Evolutionary conservation across 2,329 filamentous ascomycete genomes (phyloP).

Genomic region (Stagonosporopsis chrysanthemi): DNA sequence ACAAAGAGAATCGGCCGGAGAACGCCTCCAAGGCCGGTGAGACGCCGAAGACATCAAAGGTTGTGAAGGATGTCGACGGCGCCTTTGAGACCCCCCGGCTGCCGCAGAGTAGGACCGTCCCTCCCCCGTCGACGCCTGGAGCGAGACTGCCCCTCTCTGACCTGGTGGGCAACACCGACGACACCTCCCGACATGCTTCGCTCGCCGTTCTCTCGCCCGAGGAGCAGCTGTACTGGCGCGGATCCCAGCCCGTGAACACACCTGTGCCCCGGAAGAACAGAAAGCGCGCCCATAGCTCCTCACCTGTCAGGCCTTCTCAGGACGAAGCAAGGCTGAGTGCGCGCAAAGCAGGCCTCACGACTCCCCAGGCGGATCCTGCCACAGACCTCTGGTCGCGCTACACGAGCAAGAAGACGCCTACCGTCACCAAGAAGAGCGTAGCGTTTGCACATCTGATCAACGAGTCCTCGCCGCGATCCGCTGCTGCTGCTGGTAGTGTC

Average conservation of each 20-base stretch:
- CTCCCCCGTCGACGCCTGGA: slow-evolving; percentile 65
- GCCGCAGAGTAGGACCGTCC: slow-evolving; percentile 35
- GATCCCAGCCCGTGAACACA: slow-evolving; percentile 54
- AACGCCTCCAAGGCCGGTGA: slow-evolving; percentile 21
- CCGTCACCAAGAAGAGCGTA: slow-evolving; percentile 43
- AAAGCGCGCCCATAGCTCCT: slow-evolving; percentile 58
- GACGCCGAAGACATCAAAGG: slow-evolving; percentile 33
- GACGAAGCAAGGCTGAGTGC: slow-evolving; percentile 44
- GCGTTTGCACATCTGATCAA: slow-evolving; percentile 55
- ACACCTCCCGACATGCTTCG: slow-evolving; percentile 58
- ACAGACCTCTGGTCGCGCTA: slow-evolving; percentile 58
- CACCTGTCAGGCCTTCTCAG: slow-evolving; percentile 51
- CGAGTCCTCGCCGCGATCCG: slow-evolving; percentile 56
- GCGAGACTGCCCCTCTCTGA: slow-evolving; percentile 67
- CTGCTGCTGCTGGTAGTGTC: slow-evolving; percentile 55
- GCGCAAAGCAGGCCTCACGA: slow-evolving; percentile 44
- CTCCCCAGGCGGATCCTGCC: slow-evolving; percentile 57
- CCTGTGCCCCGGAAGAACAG: slow-evolving; percentile 53
- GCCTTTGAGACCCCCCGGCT: slow-evolving; percentile 38
- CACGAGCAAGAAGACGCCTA: slow-evolving; percentile 49
- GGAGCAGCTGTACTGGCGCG: slow-evolving; percentile 68
- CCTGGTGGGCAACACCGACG: slow-evolving; percentile 67
- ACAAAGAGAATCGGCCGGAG: slow-evolving; percentile 54
- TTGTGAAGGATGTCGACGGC: slow-evolving; percentile 23
- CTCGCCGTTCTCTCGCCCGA: slow-evolving; percentile 63